These are phyloP conservation scores for Pythium rhizo-oryzae DNA, from an alignment of 352 stramenopile species.

Conservation along the genomic window DNA sequence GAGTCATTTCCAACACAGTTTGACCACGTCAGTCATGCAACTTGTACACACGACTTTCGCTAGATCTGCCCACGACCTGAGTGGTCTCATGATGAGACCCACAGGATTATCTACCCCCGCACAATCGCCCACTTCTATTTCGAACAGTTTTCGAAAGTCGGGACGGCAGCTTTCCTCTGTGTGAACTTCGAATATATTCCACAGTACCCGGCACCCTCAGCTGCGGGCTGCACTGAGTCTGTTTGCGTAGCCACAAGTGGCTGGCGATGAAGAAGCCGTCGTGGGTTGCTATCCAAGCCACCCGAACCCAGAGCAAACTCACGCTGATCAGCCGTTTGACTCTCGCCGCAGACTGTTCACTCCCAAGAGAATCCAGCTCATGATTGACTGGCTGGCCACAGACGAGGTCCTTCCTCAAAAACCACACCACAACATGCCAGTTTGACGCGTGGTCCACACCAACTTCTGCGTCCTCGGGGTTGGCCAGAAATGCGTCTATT, in stretches of 20 bases:
- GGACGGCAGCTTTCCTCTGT: too few relatives aligned
- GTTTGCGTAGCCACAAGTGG: background rate
- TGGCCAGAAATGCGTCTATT: constrained; percentile 4
- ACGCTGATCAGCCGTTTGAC: too few relatives aligned
- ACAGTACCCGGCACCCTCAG: too few relatives aligned
- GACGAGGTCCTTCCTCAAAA: background rate
- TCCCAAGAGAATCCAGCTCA: background rate
- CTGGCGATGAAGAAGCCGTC: background rate
- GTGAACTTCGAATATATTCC: too few relatives aligned
- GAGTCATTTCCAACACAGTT: background rate
- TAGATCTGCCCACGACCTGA: too few relatives aligned
- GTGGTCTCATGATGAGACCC: too few relatives aligned
- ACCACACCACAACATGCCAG: background rate
- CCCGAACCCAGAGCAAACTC: background rate
- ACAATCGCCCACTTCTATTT: too few relatives aligned
- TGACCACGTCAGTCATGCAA: background rate
- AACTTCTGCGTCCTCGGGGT: background rate
- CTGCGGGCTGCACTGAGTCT: too few relatives aligned
- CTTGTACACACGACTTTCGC: too few relatives aligned
- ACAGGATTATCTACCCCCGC: too few relatives aligned
- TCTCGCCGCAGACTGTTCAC: background rate
- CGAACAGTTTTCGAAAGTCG: too few relatives aligned
- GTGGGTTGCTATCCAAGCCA: background rate
- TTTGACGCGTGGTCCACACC: constrained; percentile 7
- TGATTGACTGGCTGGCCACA: background rate